A percentile compares a stretch with the other conserved stretches of the same genome.
These are phyloP conservation scores for Hypoxylon perforatum DNA, from an alignment of 495 filamentous ascomycete genomes.

Conservation along the genomic window DNA sequence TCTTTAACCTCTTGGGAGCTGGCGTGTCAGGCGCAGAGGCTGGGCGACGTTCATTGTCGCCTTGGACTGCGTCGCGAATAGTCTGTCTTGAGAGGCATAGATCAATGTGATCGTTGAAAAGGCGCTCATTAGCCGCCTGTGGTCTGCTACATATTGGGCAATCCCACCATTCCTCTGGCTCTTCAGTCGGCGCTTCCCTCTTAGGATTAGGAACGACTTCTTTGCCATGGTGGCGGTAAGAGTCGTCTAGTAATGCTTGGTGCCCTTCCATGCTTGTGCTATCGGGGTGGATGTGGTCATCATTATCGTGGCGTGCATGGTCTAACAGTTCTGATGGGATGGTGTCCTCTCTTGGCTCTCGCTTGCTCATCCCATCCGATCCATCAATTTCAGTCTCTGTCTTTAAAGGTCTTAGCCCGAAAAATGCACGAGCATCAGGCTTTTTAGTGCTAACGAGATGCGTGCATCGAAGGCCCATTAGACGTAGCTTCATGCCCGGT, in stretches of 20 bases:
- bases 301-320: constrained; percentile 48
- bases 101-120: constrained; percentile 95
- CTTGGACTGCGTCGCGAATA: constrained; percentile 82
- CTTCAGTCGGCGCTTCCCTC: constrained; percentile 41
- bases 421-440: constrained; percentile 77
- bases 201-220: constrained; percentile 62
- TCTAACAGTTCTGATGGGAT: constrained; percentile 78
- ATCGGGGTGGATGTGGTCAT: constrained; percentile 5
- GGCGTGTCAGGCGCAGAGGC: constrained; percentile 18
- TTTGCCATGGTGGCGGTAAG: constrained; percentile 57
- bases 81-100: constrained; percentile 87
- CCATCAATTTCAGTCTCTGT: constrained; percentile 21
- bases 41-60: constrained; percentile 42
- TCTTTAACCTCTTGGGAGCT: constrained; percentile 47
- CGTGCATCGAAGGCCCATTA: constrained; percentile 91
- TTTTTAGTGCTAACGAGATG: constrained; percentile 88
- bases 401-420: constrained; percentile 65
- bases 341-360: constrained; percentile 37
- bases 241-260: background rate
- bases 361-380: constrained; percentile 6
- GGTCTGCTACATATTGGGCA: constrained; percentile 87
- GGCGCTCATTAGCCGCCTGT: constrained; percentile 77
- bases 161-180: constrained; percentile 72
- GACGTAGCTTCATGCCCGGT: constrained; percentile 79
- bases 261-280: constrained; percentile 1